Base-by-base conservation (phyloP, 257 asterid genomes). In the Cynanchum wilfordii region DNA sequence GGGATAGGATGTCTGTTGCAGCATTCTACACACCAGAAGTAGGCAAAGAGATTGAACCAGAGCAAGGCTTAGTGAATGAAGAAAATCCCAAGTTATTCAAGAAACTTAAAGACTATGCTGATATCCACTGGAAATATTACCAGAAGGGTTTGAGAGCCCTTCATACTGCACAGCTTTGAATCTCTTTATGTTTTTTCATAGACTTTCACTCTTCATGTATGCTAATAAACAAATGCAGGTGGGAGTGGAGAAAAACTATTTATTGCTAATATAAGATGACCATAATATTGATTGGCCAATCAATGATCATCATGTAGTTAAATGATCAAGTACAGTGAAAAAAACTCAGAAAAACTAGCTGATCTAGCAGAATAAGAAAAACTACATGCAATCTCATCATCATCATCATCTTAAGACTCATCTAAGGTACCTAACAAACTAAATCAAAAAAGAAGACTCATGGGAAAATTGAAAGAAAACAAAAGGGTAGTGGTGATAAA, bases 21-120 rank as follows among this genome's bases (percentile, higher is more conserved):
- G 30, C 75, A 49, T 85, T 85, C 69, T 85, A 85, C 68, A 75
- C 83, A 2, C 88, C 88, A 25, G 88, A 87, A 77, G 66, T 24
- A 5, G 86, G 87, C 30, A 83, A 79, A 69, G 89, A 85, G 79
- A 80, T 87, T n/a, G 89, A 85, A 24, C 89, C 89, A 25, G 83
- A 76, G 76, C 83, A 79, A n/a, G 88, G 83, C 47, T 73, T 83
- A 68, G 50, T 83, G 12, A 72, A 25, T 57, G 84, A 20, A 44
- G 75, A 82, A 47, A 55, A 58, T 2, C 88, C 84, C 13, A 79
- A 76, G 69, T 22, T 77, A 15, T 87, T 63, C 84, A 85, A 80
- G 70, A 80, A 3, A 66, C 81, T 87, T 25, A 87, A 75, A 78
- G 86, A 83, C 68, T 87, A 87, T 77, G 88, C 86, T 6, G 86